Evolutionary conservation across 2,329 filamentous ascomycete genomes (phyloP).

Genomic region (Ophiostoma perfectum): DNA sequence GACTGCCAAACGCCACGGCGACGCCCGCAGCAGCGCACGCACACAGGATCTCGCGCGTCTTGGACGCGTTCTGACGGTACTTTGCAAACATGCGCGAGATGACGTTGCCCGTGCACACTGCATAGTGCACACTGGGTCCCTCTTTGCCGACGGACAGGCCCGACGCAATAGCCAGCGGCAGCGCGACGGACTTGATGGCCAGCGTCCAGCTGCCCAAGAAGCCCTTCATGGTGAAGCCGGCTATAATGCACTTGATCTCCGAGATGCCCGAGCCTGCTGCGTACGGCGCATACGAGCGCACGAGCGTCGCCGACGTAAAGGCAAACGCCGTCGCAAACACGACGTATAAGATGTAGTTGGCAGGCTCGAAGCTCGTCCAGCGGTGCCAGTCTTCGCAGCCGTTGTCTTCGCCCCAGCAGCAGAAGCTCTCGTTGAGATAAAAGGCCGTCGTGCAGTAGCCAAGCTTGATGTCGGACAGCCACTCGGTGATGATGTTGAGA

Average conservation of each 20-base stretch:
- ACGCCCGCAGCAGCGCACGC: slow-evolving; percentile 93
- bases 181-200: slow-evolving; percentile 84
- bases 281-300: slow-evolving; percentile 90
- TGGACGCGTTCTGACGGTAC: slow-evolving; percentile 84
- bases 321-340: slow-evolving; percentile 79
- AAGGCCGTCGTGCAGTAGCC: slow-evolving; percentile 95
- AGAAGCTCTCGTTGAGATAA: slow-evolving; percentile 96
- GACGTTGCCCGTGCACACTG: slow-evolving; percentile 94
- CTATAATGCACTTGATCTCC: slow-evolving; percentile 99
- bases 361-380: slow-evolving; percentile 72
- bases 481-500: slow-evolving; percentile 93
- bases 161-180: slow-evolving; percentile 88
- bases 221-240: slow-evolving; percentile 98
- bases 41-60: slow-evolving; percentile 90
- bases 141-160: slow-evolving; percentile 95
- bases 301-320: slow-evolving; percentile 72
- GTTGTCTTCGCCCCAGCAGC: slow-evolving; percentile 92
- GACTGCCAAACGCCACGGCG: slow-evolving; percentile 93
- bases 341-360: slow-evolving; percentile 87
- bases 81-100: slow-evolving; percentile 90
- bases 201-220: slow-evolving; percentile 90
- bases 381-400: slow-evolving; percentile 84
- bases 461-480: slow-evolving; percentile 90
- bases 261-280: slow-evolving; percentile 95
- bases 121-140: slow-evolving; percentile 97